phyloP scores from a whole-genome alignment of 2,329 filamentous ascomycete genomes.

The Nothophaeocryptopus gaeumannii region DNA sequence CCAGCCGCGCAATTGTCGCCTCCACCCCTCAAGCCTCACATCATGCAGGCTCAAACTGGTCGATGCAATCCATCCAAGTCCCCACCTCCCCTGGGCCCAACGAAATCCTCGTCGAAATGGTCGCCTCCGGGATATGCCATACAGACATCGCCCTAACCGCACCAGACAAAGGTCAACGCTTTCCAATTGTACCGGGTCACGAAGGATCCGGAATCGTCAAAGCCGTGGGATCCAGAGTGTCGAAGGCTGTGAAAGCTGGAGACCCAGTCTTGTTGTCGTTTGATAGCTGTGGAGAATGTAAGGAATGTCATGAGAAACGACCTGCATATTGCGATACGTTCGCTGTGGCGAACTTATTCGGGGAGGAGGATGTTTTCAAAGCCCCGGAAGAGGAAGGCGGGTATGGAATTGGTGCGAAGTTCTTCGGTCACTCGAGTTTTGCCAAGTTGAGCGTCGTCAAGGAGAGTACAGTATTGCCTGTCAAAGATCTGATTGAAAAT shows the following conservation, averaged over 20 bases:
- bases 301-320: constrained; percentile 17
- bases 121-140: constrained; percentile 29
- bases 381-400: constrained; percentile 9
- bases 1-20: constrained; percentile 21
- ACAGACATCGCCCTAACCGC: constrained; percentile 26
- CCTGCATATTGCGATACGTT: constrained; percentile 27
- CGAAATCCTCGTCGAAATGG: constrained; percentile 29
- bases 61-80: constrained; percentile 17
- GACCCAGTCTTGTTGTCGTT: constrained; percentile 28
- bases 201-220: constrained; percentile 45
- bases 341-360: constrained; percentile 19
- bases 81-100: constrained; percentile 20
- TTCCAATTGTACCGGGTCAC: constrained; percentile 27
- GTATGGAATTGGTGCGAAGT: constrained; percentile 23
- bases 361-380: constrained; percentile 21
- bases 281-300: constrained; percentile 22
- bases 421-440: constrained; percentile 30
- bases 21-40: constrained; percentile 15
- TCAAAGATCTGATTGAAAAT: constrained; percentile 20
- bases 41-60: constrained; percentile 20
- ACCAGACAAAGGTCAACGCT: constrained; percentile 19
- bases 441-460: constrained; percentile 25
- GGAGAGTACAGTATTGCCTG: constrained; percentile 24
- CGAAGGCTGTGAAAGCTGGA: constrained; percentile 21
- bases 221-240: constrained; percentile 39